Conservation (phyloP, 805 yeast genomes). For the Debaryomyces maramus region DNA sequence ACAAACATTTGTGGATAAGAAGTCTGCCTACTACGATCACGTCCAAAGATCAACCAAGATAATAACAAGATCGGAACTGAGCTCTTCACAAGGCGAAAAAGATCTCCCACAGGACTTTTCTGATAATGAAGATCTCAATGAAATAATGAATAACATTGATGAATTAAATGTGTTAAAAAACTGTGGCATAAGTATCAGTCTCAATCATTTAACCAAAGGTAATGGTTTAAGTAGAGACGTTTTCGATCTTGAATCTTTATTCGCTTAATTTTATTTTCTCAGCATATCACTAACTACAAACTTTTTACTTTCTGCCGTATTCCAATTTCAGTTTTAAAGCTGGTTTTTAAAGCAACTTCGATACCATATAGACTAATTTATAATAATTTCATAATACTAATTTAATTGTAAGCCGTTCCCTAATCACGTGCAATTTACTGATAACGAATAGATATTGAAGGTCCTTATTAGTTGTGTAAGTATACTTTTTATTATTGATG, state of each 20-base stretch:
- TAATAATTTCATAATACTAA: too few relatives aligned
- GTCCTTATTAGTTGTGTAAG: too few relatives aligned
- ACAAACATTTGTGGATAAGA: conserved; percentile 11
- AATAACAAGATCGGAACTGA: too few relatives aligned
- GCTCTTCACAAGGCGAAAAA: too few relatives aligned
- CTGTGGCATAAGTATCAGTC: conserved; percentile 10
- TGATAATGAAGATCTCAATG: conserved; percentile 11
- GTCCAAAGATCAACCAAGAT: too few relatives aligned
- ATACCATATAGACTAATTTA: background rate
- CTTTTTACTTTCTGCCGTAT: background rate
- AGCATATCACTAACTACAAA: too few relatives aligned
- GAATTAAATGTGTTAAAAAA: conserved; percentile 9
- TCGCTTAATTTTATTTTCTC: background rate
- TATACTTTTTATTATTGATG: too few relatives aligned
- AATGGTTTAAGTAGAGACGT: conserved; percentile 7
- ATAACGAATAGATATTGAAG: too few relatives aligned
- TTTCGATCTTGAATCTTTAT: conserved; percentile 5
- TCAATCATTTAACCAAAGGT: conserved; percentile 6
- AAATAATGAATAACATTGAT: conserved; percentile 4
- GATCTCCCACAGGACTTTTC: conserved; percentile 8
- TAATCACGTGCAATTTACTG: background rate
- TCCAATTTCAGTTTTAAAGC: background rate
- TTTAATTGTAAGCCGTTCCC: too few relatives aligned
- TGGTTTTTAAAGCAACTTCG: background rate
- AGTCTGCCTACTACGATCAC: conserved; percentile 11